phyloP scores from a whole-genome alignment of 2,329 filamentous ascomycete species.

The Fusarium chlamydosporum region DNA sequence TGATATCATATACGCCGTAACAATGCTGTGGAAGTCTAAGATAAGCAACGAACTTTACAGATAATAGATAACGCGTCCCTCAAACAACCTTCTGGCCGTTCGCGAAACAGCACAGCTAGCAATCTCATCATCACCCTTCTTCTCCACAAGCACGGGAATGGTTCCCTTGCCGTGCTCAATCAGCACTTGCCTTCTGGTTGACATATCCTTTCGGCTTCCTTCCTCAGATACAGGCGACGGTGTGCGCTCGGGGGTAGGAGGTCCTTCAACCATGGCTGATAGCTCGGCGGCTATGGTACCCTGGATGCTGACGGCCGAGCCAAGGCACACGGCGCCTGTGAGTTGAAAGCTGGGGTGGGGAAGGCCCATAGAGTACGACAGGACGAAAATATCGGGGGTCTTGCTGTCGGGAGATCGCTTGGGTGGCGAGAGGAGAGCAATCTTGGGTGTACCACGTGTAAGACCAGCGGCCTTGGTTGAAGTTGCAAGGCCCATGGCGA shows the following conservation, averaged over 20 bases:
- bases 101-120: conserved; percentile 51
- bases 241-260: conserved; percentile 31
- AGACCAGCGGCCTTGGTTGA: conserved; percentile 52
- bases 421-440: conserved; percentile 63
- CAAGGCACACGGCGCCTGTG: conserved; percentile 64
- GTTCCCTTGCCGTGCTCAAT: conserved; percentile 52
- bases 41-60: neutral
- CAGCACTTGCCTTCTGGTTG: conserved; percentile 1
- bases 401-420: neutral
- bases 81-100: conserved; percentile 53
- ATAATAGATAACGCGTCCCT: conserved; percentile 53
- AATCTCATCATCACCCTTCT: conserved; percentile 34
- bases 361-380: conserved; percentile 65
- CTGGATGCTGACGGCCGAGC: conserved; percentile 59
- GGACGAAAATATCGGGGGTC: conserved; percentile 58
- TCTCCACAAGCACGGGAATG: conserved; percentile 41
- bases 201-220: neutral
- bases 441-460: conserved; percentile 64
- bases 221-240: conserved; percentile 34
- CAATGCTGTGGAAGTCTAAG: neutral
- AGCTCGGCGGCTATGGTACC: conserved; percentile 58
- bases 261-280: conserved; percentile 8
- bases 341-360: conserved; percentile 67
- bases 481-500: conserved; percentile 69
- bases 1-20: conserved; percentile 1